Base-by-base conservation (phyloP, 2,329 filamentous ascomycete species). In the Sphaceloma murrayae region DNA sequence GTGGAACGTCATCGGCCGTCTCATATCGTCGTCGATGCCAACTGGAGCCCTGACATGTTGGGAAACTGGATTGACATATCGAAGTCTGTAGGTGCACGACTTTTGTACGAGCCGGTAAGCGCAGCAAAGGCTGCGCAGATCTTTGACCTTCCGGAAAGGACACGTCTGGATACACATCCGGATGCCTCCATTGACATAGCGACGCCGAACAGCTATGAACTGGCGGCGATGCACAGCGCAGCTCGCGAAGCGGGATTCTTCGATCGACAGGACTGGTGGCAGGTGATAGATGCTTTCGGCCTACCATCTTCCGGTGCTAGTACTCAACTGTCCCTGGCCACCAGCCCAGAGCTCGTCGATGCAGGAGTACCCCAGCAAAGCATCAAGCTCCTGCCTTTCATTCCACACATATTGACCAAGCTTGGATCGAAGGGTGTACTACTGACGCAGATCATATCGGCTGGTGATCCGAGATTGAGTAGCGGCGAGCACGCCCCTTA, bases 71-170 rank as follows among this genome's bases (percentile, higher is more conserved):
- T 88, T 30, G 56, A 64, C n/a, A 67, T 76, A 29, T 79, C 72
- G 32, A 76, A 75, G 47, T 59, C 68, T 2, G 66, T 74, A 47
- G 61, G 67, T 3, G 72, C 75, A 11, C 72, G 69, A 14, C 72
- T 88, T 4, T 82, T 83, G 9, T 94, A 89, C 56, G 91, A 96
- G 62, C 89, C 91, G 1, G 91, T 96, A 5, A 94, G 85, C 1
- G 78, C 75, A 1, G 78, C 77, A 48, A 98, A 96, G 67, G 76
- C 85, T 3, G 68, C 73, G 34, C 72, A 77, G 6, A 68, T 88
- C 4, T 93, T 91, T 64, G 64, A 19, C 51, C 58, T 11, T 46
- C 67, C 45, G 36, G 51, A 26, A 58, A 61, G 11, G 14, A 50
- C 49, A 14, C 34, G 45, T 6, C 45, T 54, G 17, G 47, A 10